These are phyloP conservation scores for Saccharomycopsis fermentans DNA, from an alignment of 805 yeast species.

Conservation along the genomic window DNA sequence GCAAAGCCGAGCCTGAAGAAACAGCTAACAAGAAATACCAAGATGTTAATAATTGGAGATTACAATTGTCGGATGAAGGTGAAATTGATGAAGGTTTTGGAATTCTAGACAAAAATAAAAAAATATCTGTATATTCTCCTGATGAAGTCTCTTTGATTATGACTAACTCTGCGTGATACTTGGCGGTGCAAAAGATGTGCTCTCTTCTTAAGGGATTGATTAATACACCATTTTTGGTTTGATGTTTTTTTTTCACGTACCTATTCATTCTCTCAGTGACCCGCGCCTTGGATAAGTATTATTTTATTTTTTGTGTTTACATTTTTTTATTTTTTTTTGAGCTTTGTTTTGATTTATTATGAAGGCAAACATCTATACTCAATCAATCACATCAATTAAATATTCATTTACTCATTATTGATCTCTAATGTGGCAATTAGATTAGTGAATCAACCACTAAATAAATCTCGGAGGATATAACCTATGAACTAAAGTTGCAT, in stretches of 20 bases:
- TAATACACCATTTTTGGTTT: not conserved
- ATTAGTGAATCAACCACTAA: too few species aligned
- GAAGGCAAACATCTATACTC: not conserved
- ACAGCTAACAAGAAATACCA: conserved; percentile 15
- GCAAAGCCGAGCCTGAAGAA: conserved; percentile 9
- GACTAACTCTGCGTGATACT: conserved; percentile 26
- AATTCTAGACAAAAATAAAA: conserved; percentile 59
- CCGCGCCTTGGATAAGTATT: not conserved
- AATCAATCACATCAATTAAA: too few species aligned
- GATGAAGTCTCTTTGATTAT: conserved; percentile 72
- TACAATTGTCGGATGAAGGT: conserved; percentile 83
- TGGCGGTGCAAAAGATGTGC: too few species aligned
- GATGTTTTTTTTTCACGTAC: not conserved
- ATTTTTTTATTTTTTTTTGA: not conserved
- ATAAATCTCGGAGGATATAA: not conserved
- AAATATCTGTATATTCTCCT: conserved; percentile 61
- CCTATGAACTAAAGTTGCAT: not conserved
- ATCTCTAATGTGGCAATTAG: too few species aligned
- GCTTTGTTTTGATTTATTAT: conserved; percentile 1
- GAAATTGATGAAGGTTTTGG: conserved; percentile 91
- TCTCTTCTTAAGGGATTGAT: too few species aligned
- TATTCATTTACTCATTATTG: too few species aligned
- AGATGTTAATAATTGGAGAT: conserved; percentile 63
- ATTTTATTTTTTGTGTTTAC: not conserved
- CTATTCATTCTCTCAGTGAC: too few species aligned